phyloP scores from a whole-genome alignment of 345 rosid species.

The Zanthoxylum bungeanum region DNA sequence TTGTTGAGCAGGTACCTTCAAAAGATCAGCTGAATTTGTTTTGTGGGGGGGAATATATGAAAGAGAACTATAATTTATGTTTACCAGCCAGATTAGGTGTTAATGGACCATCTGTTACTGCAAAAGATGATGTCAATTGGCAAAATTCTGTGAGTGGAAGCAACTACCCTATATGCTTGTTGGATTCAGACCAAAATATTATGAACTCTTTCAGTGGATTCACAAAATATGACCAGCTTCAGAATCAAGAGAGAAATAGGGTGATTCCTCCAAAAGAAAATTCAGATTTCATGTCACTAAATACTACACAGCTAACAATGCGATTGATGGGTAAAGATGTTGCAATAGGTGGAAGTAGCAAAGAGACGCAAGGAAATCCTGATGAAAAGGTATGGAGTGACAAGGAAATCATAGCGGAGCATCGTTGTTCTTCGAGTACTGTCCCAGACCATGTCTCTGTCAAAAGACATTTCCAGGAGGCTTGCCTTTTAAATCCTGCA shows the following conservation, averaged over 20 bases:
- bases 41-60: constrained; percentile 20
- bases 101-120: constrained; percentile 24
- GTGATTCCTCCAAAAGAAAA: constrained; percentile 17
- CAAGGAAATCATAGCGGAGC: constrained; percentile 40
- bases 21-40: constrained; percentile 29
- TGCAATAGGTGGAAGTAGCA: constrained; percentile 38
- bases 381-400: constrained; percentile 41
- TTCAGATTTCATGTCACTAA: constrained; percentile 23
- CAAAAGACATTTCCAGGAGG: constrained; percentile 22
- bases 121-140: constrained; percentile 23
- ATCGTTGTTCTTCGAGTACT: constrained; percentile 18
- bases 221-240: constrained; percentile 20
- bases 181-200: constrained; percentile 30
- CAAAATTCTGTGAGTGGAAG: constrained; percentile 22
- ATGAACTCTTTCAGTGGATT: constrained; percentile 22
- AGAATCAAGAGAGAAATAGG: constrained; percentile 18
- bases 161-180: constrained; percentile 12
- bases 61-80: constrained; percentile 20
- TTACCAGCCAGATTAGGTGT: constrained; percentile 38
- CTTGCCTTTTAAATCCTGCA: constrained; percentile 26
- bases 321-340: constrained; percentile 78
- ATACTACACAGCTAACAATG: constrained; percentile 45
- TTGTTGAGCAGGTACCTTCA: constrained; percentile 17
- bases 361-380: constrained; percentile 26
- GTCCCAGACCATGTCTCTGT: constrained; percentile 10